A percentile compares a stretch with the other conserved stretches of the same genome.
Evolutionary conservation across 73 alveolate species (phyloP).

Genomic region (Breviolum minutum): DNA sequence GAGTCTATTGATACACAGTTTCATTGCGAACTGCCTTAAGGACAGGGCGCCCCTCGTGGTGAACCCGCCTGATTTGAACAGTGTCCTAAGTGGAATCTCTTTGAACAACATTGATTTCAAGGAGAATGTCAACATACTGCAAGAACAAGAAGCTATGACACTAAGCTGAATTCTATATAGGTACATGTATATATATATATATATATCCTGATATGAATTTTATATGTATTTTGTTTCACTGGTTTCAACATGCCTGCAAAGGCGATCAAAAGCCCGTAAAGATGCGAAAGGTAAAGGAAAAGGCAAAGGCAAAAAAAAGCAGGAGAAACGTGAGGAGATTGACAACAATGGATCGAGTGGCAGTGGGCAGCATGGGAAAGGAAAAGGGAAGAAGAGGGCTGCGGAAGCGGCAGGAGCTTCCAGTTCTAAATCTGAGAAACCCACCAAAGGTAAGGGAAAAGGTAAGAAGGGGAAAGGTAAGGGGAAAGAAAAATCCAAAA

Average conservation of each 20-base stretch:
- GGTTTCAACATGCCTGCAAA: not conserved
- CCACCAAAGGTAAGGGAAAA: not conserved
- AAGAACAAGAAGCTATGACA: not conserved
- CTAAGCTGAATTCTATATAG: not conserved
- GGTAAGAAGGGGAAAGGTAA: not conserved
- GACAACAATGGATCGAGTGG: not conserved
- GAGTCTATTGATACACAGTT: too few relatives aligned
- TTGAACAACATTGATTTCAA: not conserved
- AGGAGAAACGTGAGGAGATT: not conserved
- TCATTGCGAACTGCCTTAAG: not conserved
- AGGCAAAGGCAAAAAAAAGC: not conserved
- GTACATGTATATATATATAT: not conserved
- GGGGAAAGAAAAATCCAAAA: too few relatives aligned
- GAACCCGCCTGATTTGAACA: constrained; percentile 30
- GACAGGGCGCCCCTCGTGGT: constrained; percentile 14
- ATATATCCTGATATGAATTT: not conserved
- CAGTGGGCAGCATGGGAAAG: not conserved
- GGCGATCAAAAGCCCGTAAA: not conserved
- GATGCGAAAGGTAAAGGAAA: not conserved
- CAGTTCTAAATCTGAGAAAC: not conserved
- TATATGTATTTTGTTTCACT: not conserved
- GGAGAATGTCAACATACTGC: not conserved
- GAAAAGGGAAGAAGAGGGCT: not conserved
- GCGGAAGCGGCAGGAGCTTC: not conserved
- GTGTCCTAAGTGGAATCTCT: not conserved